Evolutionary conservation across 1,139 yeast genomes (phyloP).

Genomic region (Taiozyma onychis): DNA sequence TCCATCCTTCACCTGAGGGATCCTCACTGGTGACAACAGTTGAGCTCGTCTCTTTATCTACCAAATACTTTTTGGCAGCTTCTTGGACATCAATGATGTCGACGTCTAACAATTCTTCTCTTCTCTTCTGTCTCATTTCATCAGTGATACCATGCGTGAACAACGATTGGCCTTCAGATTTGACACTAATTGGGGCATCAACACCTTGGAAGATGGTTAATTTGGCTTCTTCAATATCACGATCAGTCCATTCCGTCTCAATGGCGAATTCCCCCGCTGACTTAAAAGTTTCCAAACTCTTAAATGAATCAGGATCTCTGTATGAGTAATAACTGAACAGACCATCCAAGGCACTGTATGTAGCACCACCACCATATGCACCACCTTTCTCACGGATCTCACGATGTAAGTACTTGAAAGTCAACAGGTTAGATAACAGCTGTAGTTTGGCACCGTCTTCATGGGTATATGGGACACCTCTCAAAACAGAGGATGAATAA

Average conservation of each 20-base stretch:
- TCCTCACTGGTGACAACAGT: slow-evolving; percentile 20
- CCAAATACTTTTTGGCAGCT: slow-evolving; percentile 59
- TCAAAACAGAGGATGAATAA: slow-evolving; percentile 65
- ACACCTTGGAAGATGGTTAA: slow-evolving; percentile 83
- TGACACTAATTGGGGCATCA: slow-evolving; percentile 84
- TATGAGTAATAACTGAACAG: slow-evolving; percentile 79
- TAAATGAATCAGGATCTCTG: slow-evolving; percentile 84
- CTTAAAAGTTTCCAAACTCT: slow-evolving; percentile 58
- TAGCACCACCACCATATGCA: slow-evolving; percentile 95
- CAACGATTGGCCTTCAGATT: slow-evolving; percentile 64
- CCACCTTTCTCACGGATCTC: slow-evolving; percentile 95
- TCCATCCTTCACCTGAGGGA: slow-evolving; percentile 14
- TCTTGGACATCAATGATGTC: slow-evolving; percentile 52
- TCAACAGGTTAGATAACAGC: slow-evolving; percentile 70
- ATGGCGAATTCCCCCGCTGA: slow-evolving; percentile 54
- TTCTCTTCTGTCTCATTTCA: slow-evolving; percentile 73
- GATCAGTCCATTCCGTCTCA: slow-evolving; percentile 43
- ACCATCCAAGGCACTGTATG: slow-evolving; percentile 79
- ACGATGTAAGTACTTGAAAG: slow-evolving; percentile 80
- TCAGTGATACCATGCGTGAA: slow-evolving; percentile 72
- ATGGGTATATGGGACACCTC: slow-evolving; percentile 63
- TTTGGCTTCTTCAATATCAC: slow-evolving; percentile 84
- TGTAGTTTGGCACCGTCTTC: slow-evolving; percentile 84
- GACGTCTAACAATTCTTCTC: slow-evolving; percentile 68
- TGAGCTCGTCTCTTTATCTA: slow-evolving; percentile 15